Base-by-base conservation (phyloP, 768 basidiomycete genomes). In the Gloeostereum incarnatum region DNA sequence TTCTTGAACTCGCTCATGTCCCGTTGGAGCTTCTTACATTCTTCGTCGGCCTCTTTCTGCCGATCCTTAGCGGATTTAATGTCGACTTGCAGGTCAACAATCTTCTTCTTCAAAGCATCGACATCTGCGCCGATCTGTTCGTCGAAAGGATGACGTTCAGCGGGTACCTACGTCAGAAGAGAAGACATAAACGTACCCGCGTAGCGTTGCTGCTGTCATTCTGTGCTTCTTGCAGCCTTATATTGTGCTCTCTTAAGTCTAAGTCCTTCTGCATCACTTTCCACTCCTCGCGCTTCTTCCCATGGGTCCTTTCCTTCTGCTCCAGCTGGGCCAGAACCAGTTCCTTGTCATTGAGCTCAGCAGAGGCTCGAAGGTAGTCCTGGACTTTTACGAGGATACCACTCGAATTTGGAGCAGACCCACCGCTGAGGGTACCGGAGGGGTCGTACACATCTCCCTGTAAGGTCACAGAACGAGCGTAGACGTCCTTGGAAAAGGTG, bases 1-100 rank as follows among this genome's bases (percentile, higher is more conserved):
- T 93, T 84, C 66, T 96, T 93, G 69, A 99, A 97, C 64, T 98
- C 96, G 39, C 76, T 77, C 91, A 99, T 98, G 55, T 99, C 96
- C 50, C 82, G 82, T 61, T 98, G 90, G 17, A 98, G 77, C 51
- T 82, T 87, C 62, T 79, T 80, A 55, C 77, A 74, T 42, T 97
- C 92, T 0, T 68, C 78, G 35, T 80, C 65, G 0, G 90, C 88
- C 5, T 61, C 68, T 51, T 73, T 75, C 56, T 94, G 87, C 52
- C 88, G 88, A 39, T 79, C 68, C 53, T 80, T 76, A 4, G 89
- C 79, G 0, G 62, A 60, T 44, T 78, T 59, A n/a, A 86, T 61
- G 1, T 77, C 73, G 14, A 55, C 54, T 30, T 71, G 65, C 20
- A 91, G 65, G 19, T 76, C 69, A 0, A 48, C 60, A 20, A 94